These are phyloP conservation scores for Limnomonas spitsbergensis DNA, from an alignment of 139 green algal genomes.

Conservation along the genomic window DNA sequence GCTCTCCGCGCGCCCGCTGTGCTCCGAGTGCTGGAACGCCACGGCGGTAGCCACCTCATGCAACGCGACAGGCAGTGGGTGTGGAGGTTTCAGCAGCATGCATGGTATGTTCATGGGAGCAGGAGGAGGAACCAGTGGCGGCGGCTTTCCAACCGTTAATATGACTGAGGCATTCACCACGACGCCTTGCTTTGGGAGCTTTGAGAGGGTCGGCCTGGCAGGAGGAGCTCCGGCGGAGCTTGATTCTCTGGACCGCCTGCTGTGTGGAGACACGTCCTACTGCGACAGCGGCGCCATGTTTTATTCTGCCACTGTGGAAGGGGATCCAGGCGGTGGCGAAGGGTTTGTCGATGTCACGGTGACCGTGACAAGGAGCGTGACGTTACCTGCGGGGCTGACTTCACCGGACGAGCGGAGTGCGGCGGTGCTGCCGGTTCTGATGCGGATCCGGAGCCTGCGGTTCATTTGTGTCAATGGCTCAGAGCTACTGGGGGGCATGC, in stretches of 20 bases:
- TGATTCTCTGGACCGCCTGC: slow-evolving; percentile 31
- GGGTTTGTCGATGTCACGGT: not conserved
- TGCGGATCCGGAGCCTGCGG: slow-evolving; percentile 2
- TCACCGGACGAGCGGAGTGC: slow-evolving; percentile 1
- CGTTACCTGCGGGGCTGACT: not conserved
- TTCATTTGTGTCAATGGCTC: slow-evolving; percentile 20
- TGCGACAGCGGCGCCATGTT: no score
- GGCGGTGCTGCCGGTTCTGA: slow-evolving; percentile 8
- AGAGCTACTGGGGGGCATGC: slow-evolving; percentile 24
- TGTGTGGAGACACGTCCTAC: slow-evolving; percentile 32
- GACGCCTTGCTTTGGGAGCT: slow-evolving; percentile 32
- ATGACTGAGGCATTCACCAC: slow-evolving; percentile 18
- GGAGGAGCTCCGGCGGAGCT: slow-evolving; percentile 14
- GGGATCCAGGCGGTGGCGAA: no score
- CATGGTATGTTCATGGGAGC: slow-evolving; percentile 27
- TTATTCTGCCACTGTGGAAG: slow-evolving; percentile 15
- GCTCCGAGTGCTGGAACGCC: slow-evolving; percentile 21
- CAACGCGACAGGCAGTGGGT: slow-evolving; percentile 7
- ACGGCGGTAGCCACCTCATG: not conserved
- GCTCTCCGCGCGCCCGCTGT: not conserved
- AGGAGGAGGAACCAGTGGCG: no score
- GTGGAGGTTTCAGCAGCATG: slow-evolving; percentile 33
- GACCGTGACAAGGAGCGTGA: not conserved
- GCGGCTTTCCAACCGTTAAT: not conserved
- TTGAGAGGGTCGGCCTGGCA: not conserved